Conservation (phyloP, 805 yeast species). For the Wickerhamia fluorescens region DNA sequence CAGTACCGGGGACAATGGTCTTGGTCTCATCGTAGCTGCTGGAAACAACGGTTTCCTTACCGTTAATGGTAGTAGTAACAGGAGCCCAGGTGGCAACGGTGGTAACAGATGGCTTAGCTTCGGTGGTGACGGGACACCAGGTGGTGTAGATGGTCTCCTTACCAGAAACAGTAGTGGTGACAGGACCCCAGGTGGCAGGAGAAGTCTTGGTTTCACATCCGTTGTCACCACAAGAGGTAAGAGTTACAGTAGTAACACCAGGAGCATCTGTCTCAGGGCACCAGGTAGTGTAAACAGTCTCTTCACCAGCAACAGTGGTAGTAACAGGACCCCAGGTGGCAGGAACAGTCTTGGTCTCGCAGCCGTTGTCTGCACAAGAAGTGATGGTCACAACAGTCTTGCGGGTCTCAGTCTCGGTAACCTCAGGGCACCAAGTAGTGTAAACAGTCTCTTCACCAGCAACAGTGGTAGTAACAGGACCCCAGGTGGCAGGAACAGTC, state of each 20-base stretch:
- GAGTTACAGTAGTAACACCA: constrained; percentile 6
- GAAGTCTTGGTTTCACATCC: constrained; percentile 16
- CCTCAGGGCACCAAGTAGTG: constrained; percentile 33
- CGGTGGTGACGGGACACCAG: no score
- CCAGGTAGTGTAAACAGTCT: constrained; percentile 34
- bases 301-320: constrained; percentile 25
- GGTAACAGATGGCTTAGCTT: constrained; percentile 4
- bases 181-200: constrained; percentile 10
- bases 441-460: constrained; percentile 30
- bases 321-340: constrained; percentile 17
- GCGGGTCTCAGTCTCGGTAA: constrained; percentile 3
- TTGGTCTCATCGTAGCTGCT: no score
- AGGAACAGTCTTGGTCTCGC: constrained; percentile 15
- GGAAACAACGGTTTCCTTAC: no score
- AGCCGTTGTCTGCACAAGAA: constrained; percentile 24
- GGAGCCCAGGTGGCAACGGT: constrained; percentile 7
- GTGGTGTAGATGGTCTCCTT: constrained; percentile 11
- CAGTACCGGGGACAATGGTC: constrained; percentile 35
- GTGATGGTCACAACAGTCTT: constrained; percentile 25
- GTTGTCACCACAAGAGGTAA: constrained; percentile 32
- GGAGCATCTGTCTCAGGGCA: constrained; percentile 15
- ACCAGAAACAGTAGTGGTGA: constrained; percentile 16
- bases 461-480: constrained; percentile 23
- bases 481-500: constrained; percentile 10
- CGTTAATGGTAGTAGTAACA: constrained; percentile 5